phyloP scores from a whole-genome alignment of 2,329 filamentous ascomycete species.

The Sarocladium brachiariae region DNA sequence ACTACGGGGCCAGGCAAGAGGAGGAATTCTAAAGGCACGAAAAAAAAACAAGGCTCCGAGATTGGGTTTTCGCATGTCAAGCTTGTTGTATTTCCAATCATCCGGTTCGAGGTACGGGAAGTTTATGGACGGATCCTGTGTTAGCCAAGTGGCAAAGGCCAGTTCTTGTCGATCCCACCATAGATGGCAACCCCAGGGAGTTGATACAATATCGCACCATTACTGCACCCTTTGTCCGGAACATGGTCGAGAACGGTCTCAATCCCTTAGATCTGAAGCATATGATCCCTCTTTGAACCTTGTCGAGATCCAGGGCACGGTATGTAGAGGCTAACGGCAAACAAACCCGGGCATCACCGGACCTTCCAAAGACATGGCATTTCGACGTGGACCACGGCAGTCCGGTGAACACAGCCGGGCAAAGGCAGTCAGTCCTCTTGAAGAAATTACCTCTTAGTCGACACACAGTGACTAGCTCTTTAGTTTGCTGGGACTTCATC shows the following conservation, averaged over 20 bases:
- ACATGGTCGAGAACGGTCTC: background rate
- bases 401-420: background rate
- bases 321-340: background rate
- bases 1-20: background rate
- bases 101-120: no score
- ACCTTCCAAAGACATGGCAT: background rate
- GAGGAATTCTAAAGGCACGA: no score
- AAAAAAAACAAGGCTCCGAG: no score
- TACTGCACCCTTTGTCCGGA: background rate
- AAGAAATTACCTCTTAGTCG: background rate
- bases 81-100: no score
- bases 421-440: background rate
- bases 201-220: background rate
- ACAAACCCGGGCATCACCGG: background rate
- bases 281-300: conserved; percentile 4
- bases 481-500: no score
- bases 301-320: no score
- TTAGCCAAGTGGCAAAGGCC: no score
- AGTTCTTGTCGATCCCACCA: background rate
- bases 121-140: no score
- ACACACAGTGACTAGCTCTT: no score
- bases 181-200: background rate
- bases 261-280: background rate
- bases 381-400: no score
- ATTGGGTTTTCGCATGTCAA: no score